These are phyloP conservation scores for Dactylellina sp. DNA, from an alignment of 2,329 filamentous ascomycete genomes.

Conservation along the genomic window DNA sequence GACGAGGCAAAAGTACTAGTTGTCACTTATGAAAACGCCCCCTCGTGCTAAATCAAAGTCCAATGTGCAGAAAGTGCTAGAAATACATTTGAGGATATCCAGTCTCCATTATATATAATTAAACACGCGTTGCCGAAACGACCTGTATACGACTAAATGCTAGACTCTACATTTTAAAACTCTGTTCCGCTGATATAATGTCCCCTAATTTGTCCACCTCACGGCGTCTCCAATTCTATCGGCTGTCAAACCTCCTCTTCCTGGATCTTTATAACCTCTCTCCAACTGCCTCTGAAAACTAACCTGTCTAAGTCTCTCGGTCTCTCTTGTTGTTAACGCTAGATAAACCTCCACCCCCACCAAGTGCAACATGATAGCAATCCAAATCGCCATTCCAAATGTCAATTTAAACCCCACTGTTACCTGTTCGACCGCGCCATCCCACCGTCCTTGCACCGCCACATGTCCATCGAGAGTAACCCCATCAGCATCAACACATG, in stretches of 20 bases:
- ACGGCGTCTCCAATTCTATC: slow-evolving; percentile 65
- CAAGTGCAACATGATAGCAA: slow-evolving; percentile 69
- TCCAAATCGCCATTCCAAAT: slow-evolving; percentile 70
- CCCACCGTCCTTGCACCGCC: slow-evolving; percentile 29
- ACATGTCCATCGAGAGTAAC: slow-evolving; percentile 42
- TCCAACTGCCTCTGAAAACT: slow-evolving; percentile 71
- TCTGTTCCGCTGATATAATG: too few relatives aligned
- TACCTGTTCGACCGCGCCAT: slow-evolving; percentile 60
- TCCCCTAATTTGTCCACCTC: slow-evolving; percentile 5
- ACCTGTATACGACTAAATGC: too few relatives aligned
- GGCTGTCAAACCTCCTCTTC: slow-evolving; percentile 66
- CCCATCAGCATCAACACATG: slow-evolving; percentile 21
- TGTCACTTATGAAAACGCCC: background rate
- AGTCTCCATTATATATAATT: too few relatives aligned
- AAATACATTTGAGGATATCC: too few relatives aligned
- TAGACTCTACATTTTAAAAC: too few relatives aligned
- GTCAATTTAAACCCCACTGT: slow-evolving; percentile 66
- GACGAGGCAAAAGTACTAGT: slow-evolving; percentile 12
- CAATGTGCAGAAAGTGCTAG: too few relatives aligned
- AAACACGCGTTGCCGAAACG: too few relatives aligned
- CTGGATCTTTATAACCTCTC: slow-evolving; percentile 68
- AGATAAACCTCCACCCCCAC: slow-evolving; percentile 68
- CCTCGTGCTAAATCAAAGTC: too few relatives aligned
- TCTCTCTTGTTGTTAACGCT: slow-evolving; percentile 69
- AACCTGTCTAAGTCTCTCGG: slow-evolving; percentile 69